These are phyloP conservation scores for Pleurotus salmoneostramineus DNA, from an alignment of 768 basidiomycete genomes.

Conservation along the genomic window DNA sequence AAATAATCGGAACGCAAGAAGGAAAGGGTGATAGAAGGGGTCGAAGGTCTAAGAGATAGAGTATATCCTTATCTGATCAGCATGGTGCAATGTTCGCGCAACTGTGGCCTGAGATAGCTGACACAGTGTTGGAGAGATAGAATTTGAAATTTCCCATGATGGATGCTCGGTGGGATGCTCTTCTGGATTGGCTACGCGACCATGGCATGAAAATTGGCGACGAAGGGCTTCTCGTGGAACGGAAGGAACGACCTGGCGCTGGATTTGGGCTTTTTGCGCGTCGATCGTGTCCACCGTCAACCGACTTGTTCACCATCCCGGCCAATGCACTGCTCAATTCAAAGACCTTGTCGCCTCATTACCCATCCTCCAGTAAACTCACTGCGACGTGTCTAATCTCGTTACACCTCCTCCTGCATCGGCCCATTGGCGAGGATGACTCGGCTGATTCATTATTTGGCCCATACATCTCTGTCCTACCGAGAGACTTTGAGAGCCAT, in stretches of 20 bases:
- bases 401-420: constrained; percentile 73
- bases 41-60: neutral
- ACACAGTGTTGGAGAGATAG: neutral
- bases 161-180: constrained; percentile 36
- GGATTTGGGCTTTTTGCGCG: constrained; percentile 70
- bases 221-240: constrained; percentile 44
- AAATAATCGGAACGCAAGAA: neutral
- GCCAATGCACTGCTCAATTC: constrained; percentile 67
- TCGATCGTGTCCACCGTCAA: constrained; percentile 30
- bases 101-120: constrained; percentile 2
- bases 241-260: constrained; percentile 51
- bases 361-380: constrained; percentile 39
- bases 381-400: constrained; percentile 76
- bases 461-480: constrained; percentile 79
- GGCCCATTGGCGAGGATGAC: constrained; percentile 35
- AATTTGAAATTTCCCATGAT: neutral
- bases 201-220: constrained; percentile 42
- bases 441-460: constrained; percentile 58
- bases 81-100: constrained; percentile 2
- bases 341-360: constrained; percentile 58
- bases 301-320: constrained; percentile 68
- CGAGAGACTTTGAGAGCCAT: constrained; percentile 68
- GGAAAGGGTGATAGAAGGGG: neutral
- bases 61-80: constrained; percentile 2
- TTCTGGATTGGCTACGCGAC: constrained; percentile 49